These are phyloP conservation scores for Fragaria vesca DNA, from an alignment of 306 rosid species.

Conservation along the genomic window DNA sequence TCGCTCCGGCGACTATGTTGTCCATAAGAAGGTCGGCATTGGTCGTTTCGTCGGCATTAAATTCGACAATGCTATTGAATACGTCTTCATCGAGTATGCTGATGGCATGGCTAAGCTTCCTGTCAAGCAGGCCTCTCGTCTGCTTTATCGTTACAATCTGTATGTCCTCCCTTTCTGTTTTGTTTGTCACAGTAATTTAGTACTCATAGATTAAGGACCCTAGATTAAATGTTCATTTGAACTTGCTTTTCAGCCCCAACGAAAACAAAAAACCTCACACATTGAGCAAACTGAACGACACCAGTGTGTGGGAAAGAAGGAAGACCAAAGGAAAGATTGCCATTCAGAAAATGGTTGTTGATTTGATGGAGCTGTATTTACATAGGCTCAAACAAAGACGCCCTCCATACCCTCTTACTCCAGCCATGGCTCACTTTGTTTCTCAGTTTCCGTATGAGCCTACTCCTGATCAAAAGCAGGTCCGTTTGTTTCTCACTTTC, in stretches of 20 bases:
- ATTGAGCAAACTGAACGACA: constrained; percentile 81
- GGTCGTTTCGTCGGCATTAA: constrained; percentile 85
- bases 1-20: constrained; percentile 86
- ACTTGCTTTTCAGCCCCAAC: constrained; percentile 59
- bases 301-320: constrained; percentile 74
- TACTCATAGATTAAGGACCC: too few relatives aligned
- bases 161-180: constrained; percentile 33
- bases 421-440: constrained; percentile 47
- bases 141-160: constrained; percentile 92
- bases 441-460: constrained; percentile 73
- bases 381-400: constrained; percentile 89
- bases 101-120: constrained; percentile 98
- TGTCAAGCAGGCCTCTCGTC: constrained; percentile 77
- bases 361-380: constrained; percentile 89
- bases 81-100: constrained; percentile 86
- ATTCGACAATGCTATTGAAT: constrained; percentile 57
- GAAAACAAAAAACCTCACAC: constrained; percentile 73
- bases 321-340: constrained; percentile 87
- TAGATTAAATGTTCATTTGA: too few relatives aligned
- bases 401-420: constrained; percentile 60
- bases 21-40: constrained; percentile 92
- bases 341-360: constrained; percentile 97
- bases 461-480: constrained; percentile 92
- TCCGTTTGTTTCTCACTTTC: not conserved
- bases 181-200: too few relatives aligned